Evolutionary conservation across 306 rosid species (phyloP), one percentile per base, ranked within the genome.

Genomic region (Trifolium subterraneum): DNA sequence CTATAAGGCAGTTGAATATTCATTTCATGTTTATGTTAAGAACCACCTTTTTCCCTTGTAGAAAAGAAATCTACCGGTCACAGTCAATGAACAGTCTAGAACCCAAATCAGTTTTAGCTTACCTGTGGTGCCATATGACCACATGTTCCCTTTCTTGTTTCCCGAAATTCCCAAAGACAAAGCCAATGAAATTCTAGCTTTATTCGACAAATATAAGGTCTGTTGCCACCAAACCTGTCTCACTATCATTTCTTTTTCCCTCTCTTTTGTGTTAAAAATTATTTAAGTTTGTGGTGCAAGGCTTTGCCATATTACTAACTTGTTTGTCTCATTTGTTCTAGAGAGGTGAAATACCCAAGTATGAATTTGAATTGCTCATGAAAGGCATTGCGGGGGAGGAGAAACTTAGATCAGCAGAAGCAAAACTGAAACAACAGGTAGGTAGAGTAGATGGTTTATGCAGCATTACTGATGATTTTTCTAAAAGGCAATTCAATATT

Each of bases 1-100:
- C 56, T 75, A 8, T 7, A 70, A 10, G 48, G 31, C 63, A 58
- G 45, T 31, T 19, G 20, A 75, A 36, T 38, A 72, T 70, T 22
- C 6, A 31, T 31, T 38, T 38, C 42, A 38, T 5, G 42, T 8
- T 38, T 38, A 38, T 7, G 42, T 38, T 38, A 38, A 7, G 10
- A 38, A 7, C 35, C 6, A 4, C 6, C 8, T 38, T 38, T 38
- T 38, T 9, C 42, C 42, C 25, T 22, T 22, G 25, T 22, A 22
- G 25, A 22, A 22, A 22, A 22, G 25, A 22, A 22, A 1, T 22
- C 25, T 22, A 22, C 25, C 25, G 25, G 25, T 22, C 25, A 22
- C 25, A 22, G 25, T 27, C 31, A 27, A 4, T 27, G 31, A 27
- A 27, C 31, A 3, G 31, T 27, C 4, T 27, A 27, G 31, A 27